A percentile compares a stretch with the other conserved stretches of the same genome.
These are phyloP conservation scores for Ailanthus altissimus DNA, from an alignment of 345 rosid species.

Conservation along the genomic window DNA sequence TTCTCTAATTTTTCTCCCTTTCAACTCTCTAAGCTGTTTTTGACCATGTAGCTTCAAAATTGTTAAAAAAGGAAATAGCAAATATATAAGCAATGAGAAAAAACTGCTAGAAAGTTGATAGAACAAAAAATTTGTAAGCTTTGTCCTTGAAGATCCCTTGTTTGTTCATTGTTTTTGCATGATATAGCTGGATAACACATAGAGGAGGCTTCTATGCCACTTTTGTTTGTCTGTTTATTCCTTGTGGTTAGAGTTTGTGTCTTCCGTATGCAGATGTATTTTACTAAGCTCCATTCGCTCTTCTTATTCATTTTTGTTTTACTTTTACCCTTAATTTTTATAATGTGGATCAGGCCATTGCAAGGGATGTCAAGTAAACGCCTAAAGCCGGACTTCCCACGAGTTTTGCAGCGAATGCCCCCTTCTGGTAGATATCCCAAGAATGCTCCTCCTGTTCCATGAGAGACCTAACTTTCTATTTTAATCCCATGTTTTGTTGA, in stretches of 20 bases:
- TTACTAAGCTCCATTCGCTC: neutral
- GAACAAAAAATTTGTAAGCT: neutral
- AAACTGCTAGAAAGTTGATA: neutral
- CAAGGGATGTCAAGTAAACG: slow-evolving; percentile 75
- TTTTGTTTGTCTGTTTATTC: neutral
- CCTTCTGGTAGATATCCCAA: slow-evolving; percentile 76
- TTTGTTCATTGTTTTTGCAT: neutral
- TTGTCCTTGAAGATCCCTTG: neutral
- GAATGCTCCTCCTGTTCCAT: slow-evolving; percentile 59
- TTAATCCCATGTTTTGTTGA: neutral
- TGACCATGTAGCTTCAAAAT: no score
- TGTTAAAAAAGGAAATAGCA: neutral
- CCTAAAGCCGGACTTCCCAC: slow-evolving; percentile 64
- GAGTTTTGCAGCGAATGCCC: slow-evolving; percentile 68
- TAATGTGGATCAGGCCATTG: slow-evolving; percentile 45
- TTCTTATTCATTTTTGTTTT: neutral
- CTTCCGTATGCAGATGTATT: neutral
- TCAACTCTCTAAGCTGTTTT: neutral
- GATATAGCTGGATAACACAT: neutral
- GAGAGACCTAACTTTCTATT: slow-evolving; percentile 13
- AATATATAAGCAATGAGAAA: neutral
- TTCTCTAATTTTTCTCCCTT: neutral
- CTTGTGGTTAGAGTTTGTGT: neutral
- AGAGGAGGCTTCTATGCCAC: neutral
- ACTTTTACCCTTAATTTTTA: neutral